phyloP scores from a whole-genome alignment of 768 basidiomycete species.

The Dioszegia hungarica region DNA sequence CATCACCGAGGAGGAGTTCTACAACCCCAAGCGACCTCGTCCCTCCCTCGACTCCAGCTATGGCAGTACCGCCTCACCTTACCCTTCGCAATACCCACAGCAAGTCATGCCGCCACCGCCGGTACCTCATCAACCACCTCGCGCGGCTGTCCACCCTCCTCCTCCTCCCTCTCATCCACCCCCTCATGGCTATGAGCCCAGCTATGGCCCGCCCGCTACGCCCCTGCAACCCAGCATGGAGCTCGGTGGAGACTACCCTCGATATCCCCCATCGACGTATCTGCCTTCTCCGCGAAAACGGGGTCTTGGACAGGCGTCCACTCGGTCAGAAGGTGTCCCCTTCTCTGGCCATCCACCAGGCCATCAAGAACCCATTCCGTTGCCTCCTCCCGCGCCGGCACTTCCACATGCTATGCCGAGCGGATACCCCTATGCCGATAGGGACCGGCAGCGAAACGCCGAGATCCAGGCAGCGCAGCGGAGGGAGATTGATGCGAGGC shows the following conservation, averaged over 20 bases:
- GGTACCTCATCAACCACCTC: neutral
- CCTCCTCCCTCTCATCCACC: neutral
- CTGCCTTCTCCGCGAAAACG: neutral
- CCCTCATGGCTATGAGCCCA: no score
- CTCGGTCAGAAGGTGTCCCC: neutral
- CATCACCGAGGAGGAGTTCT: constrained; percentile 1
- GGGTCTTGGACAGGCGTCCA: no score
- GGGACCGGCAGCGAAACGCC: neutral
- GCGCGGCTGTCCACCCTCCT: constrained; percentile 1
- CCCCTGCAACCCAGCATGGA: no score
- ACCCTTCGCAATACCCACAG: neutral
- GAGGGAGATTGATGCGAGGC: constrained; percentile 3
- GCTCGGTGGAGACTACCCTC: no score
- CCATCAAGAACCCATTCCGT: no score
- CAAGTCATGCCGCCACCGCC: neutral
- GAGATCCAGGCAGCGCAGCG: constrained; percentile 1
- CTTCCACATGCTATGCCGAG: neutral
- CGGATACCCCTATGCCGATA: neutral
- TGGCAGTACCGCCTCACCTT: neutral
- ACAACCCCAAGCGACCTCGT: constrained; percentile 4
- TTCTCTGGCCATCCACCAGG: neutral
- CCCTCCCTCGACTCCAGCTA: neutral
- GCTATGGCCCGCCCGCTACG: no score
- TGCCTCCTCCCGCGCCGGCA: neutral
- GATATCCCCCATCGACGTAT: neutral